A percentile compares a stretch with the other conserved stretches of the same genome.
phyloP scores from a whole-genome alignment of 2,329 filamentous ascomycete genomes.

The Ophiostoma populinum region DNA sequence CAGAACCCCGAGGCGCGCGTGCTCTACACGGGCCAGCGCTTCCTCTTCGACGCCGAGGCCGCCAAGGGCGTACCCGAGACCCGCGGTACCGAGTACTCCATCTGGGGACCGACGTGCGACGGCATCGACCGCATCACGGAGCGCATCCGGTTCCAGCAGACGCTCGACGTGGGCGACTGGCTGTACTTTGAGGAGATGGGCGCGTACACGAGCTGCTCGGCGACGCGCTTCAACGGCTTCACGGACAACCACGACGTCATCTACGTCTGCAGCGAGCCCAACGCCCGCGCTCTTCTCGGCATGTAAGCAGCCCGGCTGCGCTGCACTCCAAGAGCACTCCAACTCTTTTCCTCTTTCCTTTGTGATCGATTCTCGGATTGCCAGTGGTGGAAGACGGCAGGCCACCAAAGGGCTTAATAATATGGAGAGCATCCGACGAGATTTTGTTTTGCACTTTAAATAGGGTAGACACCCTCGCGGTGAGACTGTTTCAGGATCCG shows the following conservation, averaged over 20 bases:
- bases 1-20: conserved; percentile 79
- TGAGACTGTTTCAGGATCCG: too few relatives aligned
- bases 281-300: conserved; percentile 58
- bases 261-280: conserved; percentile 87
- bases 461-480: too few relatives aligned
- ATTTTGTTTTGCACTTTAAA: too few relatives aligned
- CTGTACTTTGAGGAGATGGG: conserved; percentile 98
- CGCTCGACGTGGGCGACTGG: conserved; percentile 89
- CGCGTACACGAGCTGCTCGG: conserved; percentile 95
- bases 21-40: conserved; percentile 42
- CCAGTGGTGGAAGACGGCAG: too few relatives aligned
- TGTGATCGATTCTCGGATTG: too few relatives aligned
- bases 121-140: conserved; percentile 89
- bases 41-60: conserved; percentile 35
- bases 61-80: conserved; percentile 18
- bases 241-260: conserved; percentile 81
- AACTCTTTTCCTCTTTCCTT: too few relatives aligned
- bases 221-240: conserved; percentile 96
- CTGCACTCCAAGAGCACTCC: too few relatives aligned
- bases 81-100: conserved; percentile 63
- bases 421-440: too few relatives aligned
- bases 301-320: too few relatives aligned
- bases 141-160: conserved; percentile 57
- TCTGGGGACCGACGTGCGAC: conserved; percentile 97
- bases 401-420: too few relatives aligned